These are phyloP conservation scores for Leccinum incarnatum DNA, from an alignment of 768 basidiomycete species.

Conservation along the genomic window DNA sequence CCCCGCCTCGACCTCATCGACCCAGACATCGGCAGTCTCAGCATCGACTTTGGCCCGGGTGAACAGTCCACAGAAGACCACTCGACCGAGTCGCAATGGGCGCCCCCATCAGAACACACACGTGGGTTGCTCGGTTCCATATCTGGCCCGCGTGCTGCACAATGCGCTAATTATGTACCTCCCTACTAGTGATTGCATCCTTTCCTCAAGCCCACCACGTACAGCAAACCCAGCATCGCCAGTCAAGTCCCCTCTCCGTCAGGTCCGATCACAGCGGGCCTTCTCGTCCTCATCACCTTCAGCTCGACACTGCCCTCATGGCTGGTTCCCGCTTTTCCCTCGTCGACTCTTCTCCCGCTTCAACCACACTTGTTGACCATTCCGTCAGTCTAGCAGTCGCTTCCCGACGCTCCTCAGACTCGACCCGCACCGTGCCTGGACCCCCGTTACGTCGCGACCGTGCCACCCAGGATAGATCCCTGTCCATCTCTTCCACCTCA, in stretches of 20 bases:
- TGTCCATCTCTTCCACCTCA: conserved; percentile 72
- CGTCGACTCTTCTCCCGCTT: conserved; percentile 43
- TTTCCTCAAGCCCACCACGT: conserved; percentile 22
- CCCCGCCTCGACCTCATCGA: conserved; percentile 49
- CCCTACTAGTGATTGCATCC: conserved; percentile 25
- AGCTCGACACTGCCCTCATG: conserved; percentile 53
- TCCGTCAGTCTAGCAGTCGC: conserved; percentile 19
- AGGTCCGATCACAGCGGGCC: conserved; percentile 37
- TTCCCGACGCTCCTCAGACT: conserved; percentile 68
- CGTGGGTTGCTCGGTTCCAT: conserved; percentile 38
- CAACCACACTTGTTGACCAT: conserved; percentile 40
- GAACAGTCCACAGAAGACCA: conserved; percentile 37
- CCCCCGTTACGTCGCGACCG: conserved; percentile 57
- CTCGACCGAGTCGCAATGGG: conserved; percentile 62
- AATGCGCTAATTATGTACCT: conserved; percentile 25
- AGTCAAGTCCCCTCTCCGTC: conserved; percentile 38
- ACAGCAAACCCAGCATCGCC: conserved; percentile 28
- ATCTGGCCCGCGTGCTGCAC: conserved; percentile 27
- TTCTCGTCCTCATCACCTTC: conserved; percentile 49
- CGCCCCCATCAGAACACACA: conserved; percentile 37
- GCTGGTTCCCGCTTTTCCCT: conserved; percentile 42
- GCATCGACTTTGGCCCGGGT: conserved; percentile 48
- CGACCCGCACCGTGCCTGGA: conserved; percentile 57
- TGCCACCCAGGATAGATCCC: conserved; percentile 61
- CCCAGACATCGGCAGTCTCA: conserved; percentile 55